A percentile compares a stretch with the other conserved stretches of the same genome.
phyloP scores from a whole-genome alignment of 192 early-diverging fungal genomes.

The Geranomyces variabilis region DNA sequence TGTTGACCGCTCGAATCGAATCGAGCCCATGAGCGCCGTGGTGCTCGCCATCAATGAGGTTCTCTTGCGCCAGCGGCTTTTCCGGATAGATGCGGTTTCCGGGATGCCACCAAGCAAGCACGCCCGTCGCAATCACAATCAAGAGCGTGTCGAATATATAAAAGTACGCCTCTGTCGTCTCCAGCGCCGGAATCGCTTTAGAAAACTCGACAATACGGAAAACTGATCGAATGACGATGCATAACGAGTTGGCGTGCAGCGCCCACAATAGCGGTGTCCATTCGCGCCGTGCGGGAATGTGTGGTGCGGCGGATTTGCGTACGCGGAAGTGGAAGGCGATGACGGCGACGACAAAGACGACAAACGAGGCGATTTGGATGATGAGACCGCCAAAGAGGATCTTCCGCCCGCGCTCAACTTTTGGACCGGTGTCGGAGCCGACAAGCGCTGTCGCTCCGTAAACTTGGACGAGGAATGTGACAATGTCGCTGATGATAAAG shows the following conservation, averaged over 20 bases:
- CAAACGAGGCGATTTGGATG: not conserved
- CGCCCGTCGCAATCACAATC: conserved; percentile 1
- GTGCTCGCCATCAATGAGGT: too few species aligned
- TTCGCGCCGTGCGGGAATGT: not conserved
- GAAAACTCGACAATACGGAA: conserved; percentile 9
- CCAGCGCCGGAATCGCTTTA: not conserved
- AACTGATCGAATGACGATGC: not conserved
- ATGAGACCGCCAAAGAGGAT: conserved; percentile 1
- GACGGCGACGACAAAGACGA: not conserved
- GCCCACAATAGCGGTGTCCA: not conserved
- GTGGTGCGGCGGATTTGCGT: not conserved
- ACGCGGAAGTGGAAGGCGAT: not conserved
- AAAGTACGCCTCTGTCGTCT: not conserved
- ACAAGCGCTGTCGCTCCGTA: not conserved
- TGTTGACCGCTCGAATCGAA: too few species aligned
- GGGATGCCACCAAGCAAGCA: not conserved
- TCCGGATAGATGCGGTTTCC: not conserved
- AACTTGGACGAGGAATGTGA: conserved; percentile 8
- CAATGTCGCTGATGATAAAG: not conserved
- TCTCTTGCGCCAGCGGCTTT: too few species aligned
- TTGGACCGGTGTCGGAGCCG: not conserved
- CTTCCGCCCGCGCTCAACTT: not conserved
- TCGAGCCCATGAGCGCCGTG: too few species aligned
- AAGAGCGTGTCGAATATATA: conserved; percentile 5
- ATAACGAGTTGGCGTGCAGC: not conserved